Percentiles rank a stretch among this genome's conserved stretches.
These are phyloP conservation scores for Trametes sanguinea DNA, from an alignment of 768 basidiomycete genomes.

Conservation along the genomic window DNA sequence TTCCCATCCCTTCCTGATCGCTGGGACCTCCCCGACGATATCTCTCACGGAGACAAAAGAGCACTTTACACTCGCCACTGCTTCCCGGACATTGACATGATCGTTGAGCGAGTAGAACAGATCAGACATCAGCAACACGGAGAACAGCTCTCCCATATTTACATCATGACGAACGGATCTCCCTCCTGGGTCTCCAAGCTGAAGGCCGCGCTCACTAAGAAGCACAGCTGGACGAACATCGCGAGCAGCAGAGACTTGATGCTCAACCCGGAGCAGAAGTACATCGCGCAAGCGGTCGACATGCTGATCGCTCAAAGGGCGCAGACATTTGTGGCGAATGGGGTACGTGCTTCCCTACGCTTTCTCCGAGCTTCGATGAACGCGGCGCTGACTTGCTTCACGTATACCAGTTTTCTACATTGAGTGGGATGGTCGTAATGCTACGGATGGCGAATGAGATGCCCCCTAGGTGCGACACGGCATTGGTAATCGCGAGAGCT, in stretches of 20 bases:
- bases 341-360: constrained; percentile 37
- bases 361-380: background rate
- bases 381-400: background rate
- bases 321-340: constrained; percentile 54
- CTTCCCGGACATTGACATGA: constrained; percentile 42
- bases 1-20: constrained; percentile 44
- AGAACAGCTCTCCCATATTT: constrained; percentile 38
- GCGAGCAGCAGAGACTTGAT: constrained; percentile 43
- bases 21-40: constrained; percentile 34
- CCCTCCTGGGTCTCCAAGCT: constrained; percentile 43
- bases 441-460: constrained; percentile 8
- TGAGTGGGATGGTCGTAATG: constrained; percentile 14
- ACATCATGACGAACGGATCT: constrained; percentile 50
- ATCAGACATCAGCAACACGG: constrained; percentile 32
- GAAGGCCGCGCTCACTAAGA: constrained; percentile 33
- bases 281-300: constrained; percentile 49
- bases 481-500: constrained; percentile 1
- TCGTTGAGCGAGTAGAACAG: constrained; percentile 40
- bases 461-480: background rate
- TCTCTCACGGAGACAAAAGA: constrained; percentile 28
- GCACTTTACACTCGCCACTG: constrained; percentile 42
- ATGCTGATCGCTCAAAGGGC: constrained; percentile 50
- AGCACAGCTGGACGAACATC: constrained; percentile 41
- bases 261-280: constrained; percentile 44
- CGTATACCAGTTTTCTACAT: constrained; percentile 4